A percentile compares a stretch with the other conserved stretches of the same genome.
These are phyloP conservation scores for Debaryomycetaceae sp. DNA, from an alignment of 1,139 yeast genomes.

Conservation along the genomic window DNA sequence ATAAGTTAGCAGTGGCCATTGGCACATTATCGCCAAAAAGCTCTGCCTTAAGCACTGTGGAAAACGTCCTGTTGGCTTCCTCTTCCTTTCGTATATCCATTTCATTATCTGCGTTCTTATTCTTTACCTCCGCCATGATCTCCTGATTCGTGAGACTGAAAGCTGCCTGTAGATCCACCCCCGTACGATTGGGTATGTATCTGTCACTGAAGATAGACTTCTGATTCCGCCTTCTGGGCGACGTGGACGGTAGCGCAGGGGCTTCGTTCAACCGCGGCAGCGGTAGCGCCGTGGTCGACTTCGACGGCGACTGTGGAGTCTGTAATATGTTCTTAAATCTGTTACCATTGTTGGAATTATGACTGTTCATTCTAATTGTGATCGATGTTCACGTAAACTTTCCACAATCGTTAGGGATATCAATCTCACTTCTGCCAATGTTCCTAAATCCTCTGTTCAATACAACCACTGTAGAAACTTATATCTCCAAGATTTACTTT, in stretches of 20 bases:
- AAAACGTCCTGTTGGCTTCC: conserved; percentile 85
- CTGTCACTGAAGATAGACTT: conserved; percentile 68
- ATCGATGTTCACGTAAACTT: not conserved
- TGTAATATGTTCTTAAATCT: conserved; percentile 16
- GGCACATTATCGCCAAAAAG: conserved; percentile 85
- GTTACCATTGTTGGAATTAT: not conserved
- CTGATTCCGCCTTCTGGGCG: conserved; percentile 40
- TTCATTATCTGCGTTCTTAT: conserved; percentile 47
- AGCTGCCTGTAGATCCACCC: conserved; percentile 86
- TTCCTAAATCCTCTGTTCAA: too few species aligned
- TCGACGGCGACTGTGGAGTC: conserved; percentile 41
- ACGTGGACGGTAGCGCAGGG: conserved; percentile 22
- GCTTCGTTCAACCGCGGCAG: conserved; percentile 31
- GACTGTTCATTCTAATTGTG: not conserved
- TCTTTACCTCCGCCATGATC: conserved; percentile 31
- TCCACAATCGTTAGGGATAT: not conserved
- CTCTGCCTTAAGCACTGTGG: conserved; percentile 83
- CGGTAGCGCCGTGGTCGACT: conserved; percentile 33
- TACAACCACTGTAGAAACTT: not conserved
- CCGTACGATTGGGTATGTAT: conserved; percentile 81
- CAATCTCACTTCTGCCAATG: too few species aligned
- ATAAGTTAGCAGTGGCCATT: conserved; percentile 40
- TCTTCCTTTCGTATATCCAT: conserved; percentile 66
- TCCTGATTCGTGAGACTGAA: conserved; percentile 59
- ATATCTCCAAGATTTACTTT: not conserved